phyloP scores from a whole-genome alignment of 441 rosid genomes.

The Croton laevigatus region DNA sequence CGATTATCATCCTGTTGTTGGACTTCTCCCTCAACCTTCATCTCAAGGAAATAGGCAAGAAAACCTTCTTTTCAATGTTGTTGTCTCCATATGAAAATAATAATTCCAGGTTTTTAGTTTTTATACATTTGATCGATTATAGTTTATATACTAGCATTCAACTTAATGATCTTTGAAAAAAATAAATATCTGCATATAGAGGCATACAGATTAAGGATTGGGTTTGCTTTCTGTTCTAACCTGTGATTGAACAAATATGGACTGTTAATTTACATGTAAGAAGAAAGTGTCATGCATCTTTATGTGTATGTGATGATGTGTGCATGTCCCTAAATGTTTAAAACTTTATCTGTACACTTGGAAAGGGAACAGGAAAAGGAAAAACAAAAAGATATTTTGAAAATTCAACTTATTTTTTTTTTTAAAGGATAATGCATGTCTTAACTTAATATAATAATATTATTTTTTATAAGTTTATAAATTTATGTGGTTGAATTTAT shows the following conservation, averaged over 20 bases:
- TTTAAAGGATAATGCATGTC: no score
- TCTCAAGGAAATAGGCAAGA: conserved; percentile 56
- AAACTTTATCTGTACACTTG: no score
- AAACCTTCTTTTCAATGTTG: neutral
- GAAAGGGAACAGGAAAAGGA: no score
- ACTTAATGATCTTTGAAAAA: neutral
- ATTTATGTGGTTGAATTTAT: no score
- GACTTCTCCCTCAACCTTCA: conserved; percentile 64
- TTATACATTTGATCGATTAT: conserved; percentile 4
- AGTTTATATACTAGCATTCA: conserved; percentile 5
- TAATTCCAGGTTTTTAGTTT: conserved; percentile 23
- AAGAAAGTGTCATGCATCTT: no score
- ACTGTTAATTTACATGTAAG: conserved; percentile 1
- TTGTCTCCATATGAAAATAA: neutral
- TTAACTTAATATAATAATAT: no score
- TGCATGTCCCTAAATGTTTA: no score
- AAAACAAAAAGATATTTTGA: no score
- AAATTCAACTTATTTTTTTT: no score
- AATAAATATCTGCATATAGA: conserved; percentile 5
- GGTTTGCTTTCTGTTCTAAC: conserved; percentile 9
- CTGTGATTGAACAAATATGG: neutral
- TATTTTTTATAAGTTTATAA: no score
- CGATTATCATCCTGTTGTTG: conserved; percentile 49
- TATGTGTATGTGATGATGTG: no score
- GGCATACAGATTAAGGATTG: conserved; percentile 10